phyloP scores from a whole-genome alignment of 352 stramenopile species.

The Globisporangium okanoganense region DNA sequence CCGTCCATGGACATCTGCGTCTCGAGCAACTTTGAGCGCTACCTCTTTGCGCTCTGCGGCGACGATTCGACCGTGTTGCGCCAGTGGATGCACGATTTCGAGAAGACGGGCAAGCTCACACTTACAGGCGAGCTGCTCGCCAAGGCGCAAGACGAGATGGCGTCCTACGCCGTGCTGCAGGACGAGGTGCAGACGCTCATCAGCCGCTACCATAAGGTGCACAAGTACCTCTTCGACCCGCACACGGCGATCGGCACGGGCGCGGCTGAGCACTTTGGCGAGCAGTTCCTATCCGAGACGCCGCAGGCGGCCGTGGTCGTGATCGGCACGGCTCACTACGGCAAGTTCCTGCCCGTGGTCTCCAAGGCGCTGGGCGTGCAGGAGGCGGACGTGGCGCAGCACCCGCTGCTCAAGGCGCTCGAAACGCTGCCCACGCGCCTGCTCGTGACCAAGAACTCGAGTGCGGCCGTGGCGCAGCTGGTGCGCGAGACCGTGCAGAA shows the following conservation, averaged over 20 bases:
- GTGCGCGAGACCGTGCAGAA: conserved; percentile 42
- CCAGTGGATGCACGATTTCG: conserved; percentile 95
- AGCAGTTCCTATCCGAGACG: conserved; percentile 52
- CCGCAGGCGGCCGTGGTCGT: conserved; percentile 85
- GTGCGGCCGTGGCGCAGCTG: conserved; percentile 48
- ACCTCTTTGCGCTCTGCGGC: conserved; percentile 95
- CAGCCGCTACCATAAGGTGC: conserved; percentile 85
- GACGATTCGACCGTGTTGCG: conserved; percentile 89
- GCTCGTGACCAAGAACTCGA: conserved; percentile 60
- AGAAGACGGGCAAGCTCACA: conserved; percentile 93
- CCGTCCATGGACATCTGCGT: conserved; percentile 99
- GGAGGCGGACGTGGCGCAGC: conserved; percentile 64
- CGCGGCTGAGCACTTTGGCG: conserved; percentile 83
- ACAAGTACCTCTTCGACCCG: conserved; percentile 96
- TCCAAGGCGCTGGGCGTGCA: conserved; percentile 81
- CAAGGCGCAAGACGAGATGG: conserved; percentile 92
- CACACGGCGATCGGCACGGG: conserved; percentile 95
- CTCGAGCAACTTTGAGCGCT: conserved; percentile 99
- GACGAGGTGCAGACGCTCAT: conserved; percentile 92
- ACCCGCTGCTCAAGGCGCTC: conserved; percentile 69
- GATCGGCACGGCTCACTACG: conserved; percentile 96
- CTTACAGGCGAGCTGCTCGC: conserved; percentile 88
- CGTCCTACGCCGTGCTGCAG: conserved; percentile 84
- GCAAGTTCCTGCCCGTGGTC: conserved; percentile 96
- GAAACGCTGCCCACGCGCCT: conserved; percentile 67